Evolutionary conservation across 352 stramenopile genomes (phyloP), one percentile per base, ranked within the genome.

Genomic region (Phytophthora rubi): DNA sequence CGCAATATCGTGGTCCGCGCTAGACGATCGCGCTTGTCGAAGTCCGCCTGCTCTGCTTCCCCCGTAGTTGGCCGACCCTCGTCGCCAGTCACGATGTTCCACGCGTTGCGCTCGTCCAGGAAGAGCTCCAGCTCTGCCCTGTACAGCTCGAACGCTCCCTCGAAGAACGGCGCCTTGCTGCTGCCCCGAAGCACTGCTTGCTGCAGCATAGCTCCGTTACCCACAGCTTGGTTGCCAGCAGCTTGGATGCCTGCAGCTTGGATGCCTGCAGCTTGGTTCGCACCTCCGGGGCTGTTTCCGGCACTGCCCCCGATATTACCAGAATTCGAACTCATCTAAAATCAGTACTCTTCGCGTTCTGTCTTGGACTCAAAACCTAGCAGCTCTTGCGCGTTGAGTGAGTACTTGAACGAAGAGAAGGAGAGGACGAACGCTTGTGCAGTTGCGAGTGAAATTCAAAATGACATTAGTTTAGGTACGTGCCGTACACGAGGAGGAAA

Each of bases 61-160:
- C 32, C 57, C 4, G 32, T 48, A 6, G 5, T 21, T 7, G 42
- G 44, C 6, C 55, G 55, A 2, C 9, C 10, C 18, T 53, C 37
- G 10, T 21, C 53, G 5, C 13, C 35, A 9, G 35, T 39, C 28
- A 42, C 53, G 2, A 51, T 16, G 3, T 10, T 15, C 53, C 33
- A 51, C 2, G 53, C 35, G 0, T 37, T 12, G 7, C 53, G 33
- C 4, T 60, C 53, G 7, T 35, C 35, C 33, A 60, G 16, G 12
- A 44, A 62, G 10, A 53, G 12, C 32, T 62, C 39, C 7, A 62
- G 4, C 16, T 62, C 55, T 0, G 16, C 55, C 51, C 15, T 18
- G 10, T 53, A 62, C 2, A 52, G 15, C 6, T 53, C 55, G 23
- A 62, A 53, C 1, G 55, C 37, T 10, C 35, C 39, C 37, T 62